phyloP scores from a whole-genome alignment of 1,139 yeast species.

The Lodderomyces parapsilosis region DNA sequence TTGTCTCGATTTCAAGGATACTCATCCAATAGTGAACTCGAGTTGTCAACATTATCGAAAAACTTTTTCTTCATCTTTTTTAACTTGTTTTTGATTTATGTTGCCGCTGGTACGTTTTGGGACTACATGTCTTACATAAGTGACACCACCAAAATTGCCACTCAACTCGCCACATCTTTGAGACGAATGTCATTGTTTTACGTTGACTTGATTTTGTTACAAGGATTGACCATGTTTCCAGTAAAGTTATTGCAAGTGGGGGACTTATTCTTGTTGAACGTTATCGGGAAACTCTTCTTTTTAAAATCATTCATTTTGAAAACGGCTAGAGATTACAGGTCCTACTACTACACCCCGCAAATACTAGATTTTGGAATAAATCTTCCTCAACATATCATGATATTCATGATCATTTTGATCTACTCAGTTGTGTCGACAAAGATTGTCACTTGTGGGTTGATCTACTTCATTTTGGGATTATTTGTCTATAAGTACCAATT shows the following conservation, averaged over 20 bases:
- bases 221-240: slow-evolving; percentile 79
- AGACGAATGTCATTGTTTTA: slow-evolving; percentile 69
- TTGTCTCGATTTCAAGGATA: slow-evolving; percentile 69
- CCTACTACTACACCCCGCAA: slow-evolving; percentile 65
- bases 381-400: slow-evolving; percentile 63
- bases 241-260: slow-evolving; percentile 62
- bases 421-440: slow-evolving; percentile 69
- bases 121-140: slow-evolving; percentile 74
- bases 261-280: slow-evolving; percentile 42
- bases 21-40: slow-evolving; percentile 74
- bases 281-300: slow-evolving; percentile 60
- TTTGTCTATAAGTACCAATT: slow-evolving; percentile 68
- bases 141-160: slow-evolving; percentile 74
- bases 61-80: slow-evolving; percentile 79
- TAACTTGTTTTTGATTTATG: slow-evolving; percentile 73
- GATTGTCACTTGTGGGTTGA: slow-evolving; percentile 60
- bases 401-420: slow-evolving; percentile 59
- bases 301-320: slow-evolving; percentile 45
- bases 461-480: slow-evolving; percentile 59
- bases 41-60: slow-evolving; percentile 69
- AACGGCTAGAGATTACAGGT: slow-evolving; percentile 62
- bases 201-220: slow-evolving; percentile 70
- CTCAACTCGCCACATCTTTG: slow-evolving; percentile 68
- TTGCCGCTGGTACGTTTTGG: slow-evolving; percentile 78
- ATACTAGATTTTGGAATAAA: slow-evolving; percentile 65